Percentiles rank a stretch among this genome's conserved stretches.
phyloP scores from a whole-genome alignment of 805 yeast genomes.

The Saccharomyces eubayanus region DNA sequence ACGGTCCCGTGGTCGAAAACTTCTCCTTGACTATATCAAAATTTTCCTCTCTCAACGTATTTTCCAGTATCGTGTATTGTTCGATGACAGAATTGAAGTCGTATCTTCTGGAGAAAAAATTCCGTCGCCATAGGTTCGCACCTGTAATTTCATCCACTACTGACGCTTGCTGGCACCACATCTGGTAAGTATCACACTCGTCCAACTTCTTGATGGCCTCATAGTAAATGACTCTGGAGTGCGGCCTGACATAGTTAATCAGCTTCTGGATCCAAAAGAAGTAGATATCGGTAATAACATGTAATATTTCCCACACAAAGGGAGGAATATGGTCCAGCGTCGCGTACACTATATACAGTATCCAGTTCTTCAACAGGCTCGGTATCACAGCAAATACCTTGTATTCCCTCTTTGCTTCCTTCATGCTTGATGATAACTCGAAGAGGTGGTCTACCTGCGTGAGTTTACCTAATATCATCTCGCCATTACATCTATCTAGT shows the following conservation, averaged over 20 bases:
- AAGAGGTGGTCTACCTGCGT: not conserved
- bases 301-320: conserved; percentile 33
- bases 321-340: conserved; percentile 36
- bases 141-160: conserved; percentile 45
- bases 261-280: conserved; percentile 34
- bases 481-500: not conserved
- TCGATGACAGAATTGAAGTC: conserved; percentile 79
- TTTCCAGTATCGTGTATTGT: conserved; percentile 51
- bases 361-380: conserved; percentile 13
- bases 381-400: not conserved
- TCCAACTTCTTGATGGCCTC: conserved; percentile 43
- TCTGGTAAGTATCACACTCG: conserved; percentile 50
- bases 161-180: conserved; percentile 55
- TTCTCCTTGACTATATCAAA: conserved; percentile 51
- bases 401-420: not conserved
- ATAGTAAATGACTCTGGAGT: conserved; percentile 27
- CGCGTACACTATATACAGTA: conserved; percentile 21
- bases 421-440: not conserved
- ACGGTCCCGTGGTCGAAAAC: conserved; percentile 60
- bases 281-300: conserved; percentile 36
- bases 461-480: not conserved
- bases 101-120: conserved; percentile 70
- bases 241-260: conserved; percentile 24
- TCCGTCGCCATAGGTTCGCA: conserved; percentile 65
- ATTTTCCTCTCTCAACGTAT: conserved; percentile 52